Evolutionary conservation across 2,329 filamentous ascomycete genomes (phyloP), one percentile per base, ranked within the genome.

Genomic region (Cyclaneusma minus): DNA sequence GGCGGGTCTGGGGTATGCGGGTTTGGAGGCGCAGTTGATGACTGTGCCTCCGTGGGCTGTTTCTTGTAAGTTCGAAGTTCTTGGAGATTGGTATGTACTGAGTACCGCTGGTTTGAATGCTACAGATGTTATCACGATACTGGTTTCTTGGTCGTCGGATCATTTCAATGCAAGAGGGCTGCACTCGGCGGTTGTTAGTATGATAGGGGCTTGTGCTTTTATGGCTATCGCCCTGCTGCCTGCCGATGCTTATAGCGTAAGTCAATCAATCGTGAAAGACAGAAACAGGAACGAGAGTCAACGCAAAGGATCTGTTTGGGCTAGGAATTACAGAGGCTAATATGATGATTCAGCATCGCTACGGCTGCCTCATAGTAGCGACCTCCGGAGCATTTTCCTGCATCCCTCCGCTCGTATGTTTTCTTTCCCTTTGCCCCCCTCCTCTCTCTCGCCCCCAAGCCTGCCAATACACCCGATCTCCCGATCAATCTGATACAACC

Each of bases 351-450:
- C 28, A 56, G 41, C 45, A 55, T 10, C 67, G 76, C n/a, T 81
- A 81, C 42, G 74, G 68, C 18, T 76, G 71, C 34, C 60, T 82
- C 7, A 75, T 81, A 16, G 55, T 82, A 20, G 74, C 72, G 1
- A 60, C 69, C 2, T 63, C 66, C 3, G 75, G 77, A 1, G 58
- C 73, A 0, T 82, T 82, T 34, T 62, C 70, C 1, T 74, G 68
- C 36, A 75, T 80, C 23, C 74, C 76, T 0, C 72, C 74, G 0
- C 58, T 82, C 4, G 35, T 45, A 2, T n/a, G n/a, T n/a, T n/a
- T n/a, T n/a, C n/a, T n/a, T n/a, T n/a, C n/a, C n/a, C n/a, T n/a
- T n/a, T n/a, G n/a, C n/a, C n/a, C n/a, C n/a, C n/a, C n/a, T n/a
- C n/a, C n/a, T n/a, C n/a, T n/a, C n/a, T n/a, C n/a, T n/a, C n/a